Conservation (phyloP, 2,329 filamentous ascomycete species). For the Furcasterigmium furcatum region DNA sequence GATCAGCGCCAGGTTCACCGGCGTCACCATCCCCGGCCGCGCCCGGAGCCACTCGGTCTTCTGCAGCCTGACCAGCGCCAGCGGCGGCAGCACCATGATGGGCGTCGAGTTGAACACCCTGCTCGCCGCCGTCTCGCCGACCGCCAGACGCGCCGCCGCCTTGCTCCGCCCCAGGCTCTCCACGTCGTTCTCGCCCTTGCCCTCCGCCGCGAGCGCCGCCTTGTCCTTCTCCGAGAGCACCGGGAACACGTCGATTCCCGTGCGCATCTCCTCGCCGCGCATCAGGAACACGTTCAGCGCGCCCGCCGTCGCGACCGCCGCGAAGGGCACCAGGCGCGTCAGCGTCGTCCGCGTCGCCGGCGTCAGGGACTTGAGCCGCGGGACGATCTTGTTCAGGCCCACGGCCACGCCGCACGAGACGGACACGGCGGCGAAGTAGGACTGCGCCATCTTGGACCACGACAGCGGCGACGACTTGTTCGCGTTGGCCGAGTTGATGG, state of each 20-base stretch:
- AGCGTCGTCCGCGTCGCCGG: conserved; percentile 75
- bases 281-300: conserved; percentile 96
- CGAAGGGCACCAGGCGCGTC: conserved; percentile 88
- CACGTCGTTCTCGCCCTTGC: conserved; percentile 62
- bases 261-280: conserved; percentile 92
- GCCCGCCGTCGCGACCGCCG: conserved; percentile 87
- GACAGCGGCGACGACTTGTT: conserved; percentile 95
- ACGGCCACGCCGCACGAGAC: conserved; percentile 93
- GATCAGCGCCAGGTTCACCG: conserved; percentile 85
- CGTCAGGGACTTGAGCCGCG: conserved; percentile 72
- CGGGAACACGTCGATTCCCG: conserved; percentile 89
- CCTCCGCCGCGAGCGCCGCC: conserved; percentile 47
- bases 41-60: conserved; percentile 76
- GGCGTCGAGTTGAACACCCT: conserved; percentile 92
- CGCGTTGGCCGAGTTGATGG: conserved; percentile 95
- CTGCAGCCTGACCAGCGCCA: conserved; percentile 83
- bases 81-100: conserved; percentile 93
- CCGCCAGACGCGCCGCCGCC: conserved; percentile 83
- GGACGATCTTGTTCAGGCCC: conserved; percentile 86
- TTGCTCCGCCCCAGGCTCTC: conserved; percentile 80
- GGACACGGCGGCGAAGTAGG: conserved; percentile 86
- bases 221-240: conserved; percentile 71
- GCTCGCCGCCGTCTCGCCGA: conserved; percentile 88
- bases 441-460: conserved; percentile 76
- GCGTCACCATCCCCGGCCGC: conserved; percentile 72